A percentile compares a stretch with the other conserved stretches of the same genome.
Conservation (phyloP, 225 moss, liverwort and hornwort genomes). For the Rhytidiadelphus loreus region DNA sequence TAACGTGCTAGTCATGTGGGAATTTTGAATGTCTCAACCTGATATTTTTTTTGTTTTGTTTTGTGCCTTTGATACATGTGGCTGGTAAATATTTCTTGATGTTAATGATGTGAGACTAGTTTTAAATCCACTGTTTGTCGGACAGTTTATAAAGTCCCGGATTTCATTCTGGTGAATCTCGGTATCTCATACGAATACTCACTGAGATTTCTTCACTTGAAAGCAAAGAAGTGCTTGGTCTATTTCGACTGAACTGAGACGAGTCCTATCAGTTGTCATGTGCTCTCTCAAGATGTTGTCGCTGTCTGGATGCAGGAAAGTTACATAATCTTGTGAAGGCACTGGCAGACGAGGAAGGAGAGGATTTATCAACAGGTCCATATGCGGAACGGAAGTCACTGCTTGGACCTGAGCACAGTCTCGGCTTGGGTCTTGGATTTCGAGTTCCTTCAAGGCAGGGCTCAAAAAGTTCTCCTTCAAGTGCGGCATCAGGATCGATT, state of each 20-base stretch:
- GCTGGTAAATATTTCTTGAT: neutral
- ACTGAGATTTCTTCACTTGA: neutral
- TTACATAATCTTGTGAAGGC: slow-evolving; percentile 96
- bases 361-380: slow-evolving; percentile 53
- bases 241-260: neutral
- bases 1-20: neutral
- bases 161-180: neutral
- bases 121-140: neutral
- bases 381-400: slow-evolving; percentile 51
- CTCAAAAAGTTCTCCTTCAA: slow-evolving; percentile 14
- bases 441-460: slow-evolving; percentile 34
- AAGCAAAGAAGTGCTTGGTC: neutral
- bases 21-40: neutral
- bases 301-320: slow-evolving; percentile 63
- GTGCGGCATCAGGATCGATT: slow-evolving; percentile 33
- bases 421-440: slow-evolving; percentile 85
- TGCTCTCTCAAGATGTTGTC: neutral
- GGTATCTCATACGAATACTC: neutral
- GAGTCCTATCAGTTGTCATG: neutral
- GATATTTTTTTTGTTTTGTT: neutral
- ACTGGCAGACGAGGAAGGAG: slow-evolving; percentile 84
- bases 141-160: neutral
- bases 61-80: neutral
- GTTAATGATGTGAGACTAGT: neutral
- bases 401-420: slow-evolving; percentile 70